phyloP scores from a whole-genome alignment of 441 rosid genomes.

The Flueggea neowawraea region DNA sequence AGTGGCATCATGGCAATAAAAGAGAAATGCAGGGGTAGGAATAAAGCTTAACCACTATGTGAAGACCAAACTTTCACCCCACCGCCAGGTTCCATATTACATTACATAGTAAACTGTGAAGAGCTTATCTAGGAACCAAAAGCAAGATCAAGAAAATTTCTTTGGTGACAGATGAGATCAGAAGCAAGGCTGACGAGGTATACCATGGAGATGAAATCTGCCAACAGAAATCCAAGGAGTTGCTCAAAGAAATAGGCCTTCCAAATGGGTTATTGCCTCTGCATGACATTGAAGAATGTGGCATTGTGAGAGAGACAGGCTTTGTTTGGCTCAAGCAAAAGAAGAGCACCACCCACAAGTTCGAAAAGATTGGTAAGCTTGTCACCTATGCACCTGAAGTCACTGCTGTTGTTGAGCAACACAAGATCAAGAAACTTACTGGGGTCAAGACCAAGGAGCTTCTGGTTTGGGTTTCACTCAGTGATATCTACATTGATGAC shows the following conservation, averaged over 20 bases:
- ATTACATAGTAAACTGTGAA: neutral
- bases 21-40: neutral
- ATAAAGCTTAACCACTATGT: neutral
- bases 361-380: slow-evolving; percentile 60
- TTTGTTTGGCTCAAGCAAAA: slow-evolving; percentile 94
- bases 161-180: slow-evolving; percentile 64
- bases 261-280: slow-evolving; percentile 85
- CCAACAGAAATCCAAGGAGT: slow-evolving; percentile 53
- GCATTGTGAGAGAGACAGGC: slow-evolving; percentile 76
- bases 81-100: neutral
- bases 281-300: slow-evolving; percentile 77
- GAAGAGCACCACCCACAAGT: slow-evolving; percentile 77
- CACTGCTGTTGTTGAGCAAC: slow-evolving; percentile 55
- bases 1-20: slow-evolving; percentile 16
- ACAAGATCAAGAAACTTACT: slow-evolving; percentile 84
- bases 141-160: slow-evolving; percentile 32
- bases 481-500: slow-evolving; percentile 61
- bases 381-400: slow-evolving; percentile 66
- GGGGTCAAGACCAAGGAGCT: slow-evolving; percentile 96
- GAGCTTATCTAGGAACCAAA: neutral
- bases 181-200: slow-evolving; percentile 70
- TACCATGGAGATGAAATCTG: slow-evolving; percentile 78
- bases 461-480: slow-evolving; percentile 63
- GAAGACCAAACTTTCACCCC: neutral
- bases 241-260: slow-evolving; percentile 57